Base-by-base conservation (phyloP, 345 rosid species). In the Linum trigynum region DNA sequence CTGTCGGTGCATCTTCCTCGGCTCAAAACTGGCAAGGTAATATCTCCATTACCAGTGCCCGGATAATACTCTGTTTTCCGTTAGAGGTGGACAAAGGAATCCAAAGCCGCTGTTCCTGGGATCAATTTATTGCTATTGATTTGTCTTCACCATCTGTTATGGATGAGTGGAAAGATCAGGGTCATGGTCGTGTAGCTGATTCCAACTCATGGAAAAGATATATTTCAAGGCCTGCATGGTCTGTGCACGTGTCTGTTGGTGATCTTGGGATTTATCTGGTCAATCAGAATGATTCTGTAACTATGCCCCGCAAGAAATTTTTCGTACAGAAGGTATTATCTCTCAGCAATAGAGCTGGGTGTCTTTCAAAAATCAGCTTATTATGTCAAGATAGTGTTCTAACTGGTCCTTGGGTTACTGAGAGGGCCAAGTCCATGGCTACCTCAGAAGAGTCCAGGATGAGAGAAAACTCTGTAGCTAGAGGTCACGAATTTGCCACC, bases 61-160 rank as follows among this genome's bases (percentile, higher is more conserved):
- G 97, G 76, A 64, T 81, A 16, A 77, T 94, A 58, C 57, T 94
- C 40, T 90, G 95, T 74, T 86, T 86, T 75, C 92, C 97, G 69
- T 76, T 75, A 66, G 78, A 79, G 67, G 72, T 69, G 60, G 75
- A 62, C 48, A 72, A 78, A 67, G 88, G 55, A 69, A 51, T 40
- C 59, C 70, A 68, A 16, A 72, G 73, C 72, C 71, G 68, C 71
- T 72, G 69, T 63, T 72, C 79, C 62, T 80, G 87, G 85, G 81
- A 81, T 67, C 82, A 82, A 57, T 88, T 94, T 69, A 75, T 94
- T 69, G 86, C 88, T 57, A 62, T 87, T 16, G 96, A 91, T 74
- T 63, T 91, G 63, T 75, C 75, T 60, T 70, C 88, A 12, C 76
- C 88, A 55, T 70, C 60, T 4, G 65, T 73, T 67, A 72, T 66